Base-by-base conservation (phyloP, 73 alveolate genomes). In the Tetrahymena thermophila region DNA sequence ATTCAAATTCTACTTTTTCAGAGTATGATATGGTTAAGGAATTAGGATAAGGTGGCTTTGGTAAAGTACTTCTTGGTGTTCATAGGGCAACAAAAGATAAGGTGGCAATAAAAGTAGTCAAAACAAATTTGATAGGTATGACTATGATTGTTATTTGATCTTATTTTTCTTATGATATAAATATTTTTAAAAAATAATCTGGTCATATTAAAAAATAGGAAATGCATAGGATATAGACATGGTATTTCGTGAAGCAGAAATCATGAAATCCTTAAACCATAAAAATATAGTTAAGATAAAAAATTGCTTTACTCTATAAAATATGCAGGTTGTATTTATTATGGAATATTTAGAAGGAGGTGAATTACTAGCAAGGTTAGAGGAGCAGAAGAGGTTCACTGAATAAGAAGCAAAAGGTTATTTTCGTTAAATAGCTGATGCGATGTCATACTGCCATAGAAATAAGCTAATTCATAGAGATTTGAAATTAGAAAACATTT, bases 31-130 rank as follows among this genome's bases (percentile, higher is more conserved):
- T 97, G 97, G 96, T 97, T 56, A 96, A 94, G 94, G 50, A 93
- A 35, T 94, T 96, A 43, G 99, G 99, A 19, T 96, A 98, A 94
- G 99, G 99, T 13, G 99, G 99, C 0, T 99, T 98, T 95, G 99
- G 99, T 35, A 96, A 97, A 85, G 99, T 99, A 25, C 98, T 96
- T 28, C 96, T 99, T 35, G 99, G 98, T 58, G 97, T 96, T 44
- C 99, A 98, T 94, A 97, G 97, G 58, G 85, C 96, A 42, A 98
- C 99, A 34, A 95, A 97, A 40, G 99, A 98, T 58, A 95, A 97
- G 96, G 99, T 98, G 17, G 99, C 99, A 14, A 98, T 99, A 35
- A 99, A 99, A 97, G 96, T 97, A 35, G 97, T 99, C 35, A 97
- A 98, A 50, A 93, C 94, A 28, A 71, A 31, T 71, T 71, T 71